Evolutionary conservation across 805 yeast genomes (phyloP), one percentile per base, ranked within the genome.

Genomic region (Pichia occidentalis): DNA sequence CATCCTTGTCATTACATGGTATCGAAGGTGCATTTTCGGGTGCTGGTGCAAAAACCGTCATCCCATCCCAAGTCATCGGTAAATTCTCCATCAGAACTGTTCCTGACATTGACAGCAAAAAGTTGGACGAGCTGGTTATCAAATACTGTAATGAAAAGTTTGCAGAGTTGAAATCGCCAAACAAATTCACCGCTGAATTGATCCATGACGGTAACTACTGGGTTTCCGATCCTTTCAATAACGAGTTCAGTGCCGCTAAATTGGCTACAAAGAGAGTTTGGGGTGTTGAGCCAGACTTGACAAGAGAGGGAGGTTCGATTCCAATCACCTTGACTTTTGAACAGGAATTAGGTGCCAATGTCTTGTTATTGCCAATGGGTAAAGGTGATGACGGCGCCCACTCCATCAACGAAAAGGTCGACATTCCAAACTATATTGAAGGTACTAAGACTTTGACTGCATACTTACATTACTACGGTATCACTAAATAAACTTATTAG

Each of bases 361-460:
- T 88, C 24, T 70, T 92, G 47, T 70, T 92, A 55, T 75, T 92
- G 52, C 98, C 99, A 47, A 84, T 92, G 83, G 99, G 99, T 48
- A 82, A 94, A 66, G 98, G 98, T 50, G 97, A 92, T 60, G 99
- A 92, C 57, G 98, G 98, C 53, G 98, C 99, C 32, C 99, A 92
- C 63, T 86, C 96, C 17, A 87, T 92, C 54, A 92, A 92, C 59
- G 99, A 92, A 68, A 92, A 92, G 69, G 67, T 92, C 53, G 84
- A 94, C 59, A 69, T 87, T 37, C 67, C 82, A 48, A 92, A 92
- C 71, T 92, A 85, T 65, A 78, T 92, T 50, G 84, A 85, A 56
- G 99, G 99, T 49, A 78, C 84, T 56, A 92, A 92, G 71, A 83
- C 95, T 11, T 74, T 90, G 64, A 80, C 90, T 49, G 95, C 97